Evolutionary conservation across 2,329 filamentous ascomycete species (phyloP).

Genomic region (Hypoxylon sp.): DNA sequence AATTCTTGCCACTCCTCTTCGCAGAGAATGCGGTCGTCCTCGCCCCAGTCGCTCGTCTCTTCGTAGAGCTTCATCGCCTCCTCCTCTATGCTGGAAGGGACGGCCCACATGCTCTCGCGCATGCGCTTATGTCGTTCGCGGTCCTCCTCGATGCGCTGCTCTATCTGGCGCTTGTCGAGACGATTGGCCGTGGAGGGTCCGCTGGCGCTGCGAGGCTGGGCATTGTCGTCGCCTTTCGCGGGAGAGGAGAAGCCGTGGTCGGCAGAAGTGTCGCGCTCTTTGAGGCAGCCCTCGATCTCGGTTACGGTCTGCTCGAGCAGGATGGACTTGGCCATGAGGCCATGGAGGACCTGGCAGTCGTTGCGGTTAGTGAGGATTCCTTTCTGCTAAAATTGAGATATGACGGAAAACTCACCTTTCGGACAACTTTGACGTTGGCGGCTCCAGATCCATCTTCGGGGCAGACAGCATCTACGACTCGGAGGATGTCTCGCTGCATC

Average conservation of each 20-base stretch:
- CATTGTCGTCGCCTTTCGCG: conserved; percentile 50
- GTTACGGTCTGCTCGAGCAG: conserved; percentile 76
- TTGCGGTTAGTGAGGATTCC: conserved; percentile 10
- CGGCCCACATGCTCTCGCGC: conserved; percentile 92
- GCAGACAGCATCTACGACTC: conserved; percentile 90
- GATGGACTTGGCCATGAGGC: conserved; percentile 74
- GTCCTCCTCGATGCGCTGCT: conserved; percentile 97
- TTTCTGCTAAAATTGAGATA: background rate
- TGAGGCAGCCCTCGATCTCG: conserved; percentile 85
- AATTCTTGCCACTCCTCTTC: conserved; percentile 72
- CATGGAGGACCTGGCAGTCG: conserved; percentile 66
- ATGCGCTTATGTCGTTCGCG: conserved; percentile 91
- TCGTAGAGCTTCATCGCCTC: conserved; percentile 88
- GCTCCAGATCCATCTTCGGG: conserved; percentile 86
- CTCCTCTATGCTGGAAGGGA: conserved; percentile 68
- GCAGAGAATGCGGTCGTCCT: conserved; percentile 82
- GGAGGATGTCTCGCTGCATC: conserved; percentile 92
- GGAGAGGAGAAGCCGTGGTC: conserved; percentile 64
- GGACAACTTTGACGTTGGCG: conserved; percentile 91
- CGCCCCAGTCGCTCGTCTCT: conserved; percentile 83
- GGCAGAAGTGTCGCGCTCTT: conserved; percentile 74
- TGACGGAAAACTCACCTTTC: conserved; percentile 65
- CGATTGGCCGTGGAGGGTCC: conserved; percentile 44
- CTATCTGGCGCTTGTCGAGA: conserved; percentile 86
- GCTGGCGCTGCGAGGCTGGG: conserved; percentile 41